Conservation (phyloP, 352 stramenopile genomes). For the Phytophthora vignae region DNA sequence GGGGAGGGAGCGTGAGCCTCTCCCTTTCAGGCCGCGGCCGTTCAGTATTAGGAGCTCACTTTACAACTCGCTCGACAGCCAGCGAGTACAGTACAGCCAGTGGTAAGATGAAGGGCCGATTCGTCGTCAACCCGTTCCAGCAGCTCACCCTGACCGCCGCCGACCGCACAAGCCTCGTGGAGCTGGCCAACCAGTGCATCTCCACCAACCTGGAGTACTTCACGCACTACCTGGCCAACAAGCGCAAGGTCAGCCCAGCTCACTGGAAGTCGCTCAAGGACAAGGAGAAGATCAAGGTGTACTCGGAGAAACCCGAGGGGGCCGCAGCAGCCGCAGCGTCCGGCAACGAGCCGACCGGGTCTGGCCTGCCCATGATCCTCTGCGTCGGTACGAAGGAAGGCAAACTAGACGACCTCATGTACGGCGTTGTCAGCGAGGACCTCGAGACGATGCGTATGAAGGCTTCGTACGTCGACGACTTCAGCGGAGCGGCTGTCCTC, state of each 20-base stretch:
- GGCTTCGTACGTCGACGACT: slow-evolving; percentile 31
- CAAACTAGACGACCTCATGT: slow-evolving; percentile 37
- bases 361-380: slow-evolving; percentile 15
- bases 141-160: neutral
- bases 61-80: neutral
- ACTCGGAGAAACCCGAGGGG: slow-evolving; percentile 4
- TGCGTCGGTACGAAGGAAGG: slow-evolving; percentile 24
- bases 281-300: slow-evolving; percentile 19
- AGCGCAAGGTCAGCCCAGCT: slow-evolving; percentile 22
- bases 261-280: slow-evolving; percentile 26
- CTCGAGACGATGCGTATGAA: slow-evolving; percentile 35
- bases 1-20: neutral
- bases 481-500: slow-evolving; percentile 26
- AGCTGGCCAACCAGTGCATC: neutral
- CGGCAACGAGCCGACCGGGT: neutral
- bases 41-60: neutral
- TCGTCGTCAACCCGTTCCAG: slow-evolving; percentile 27
- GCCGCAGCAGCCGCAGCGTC: neutral
- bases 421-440: slow-evolving; percentile 24
- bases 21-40: neutral
- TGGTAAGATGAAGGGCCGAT: slow-evolving; percentile 1
- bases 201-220: slow-evolving; percentile 11
- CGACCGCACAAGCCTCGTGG: neutral
- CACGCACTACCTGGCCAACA: slow-evolving; percentile 19
- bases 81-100: neutral